phyloP scores from a whole-genome alignment of 2,329 filamentous ascomycete species.

The Lizonia empirigonia region DNA sequence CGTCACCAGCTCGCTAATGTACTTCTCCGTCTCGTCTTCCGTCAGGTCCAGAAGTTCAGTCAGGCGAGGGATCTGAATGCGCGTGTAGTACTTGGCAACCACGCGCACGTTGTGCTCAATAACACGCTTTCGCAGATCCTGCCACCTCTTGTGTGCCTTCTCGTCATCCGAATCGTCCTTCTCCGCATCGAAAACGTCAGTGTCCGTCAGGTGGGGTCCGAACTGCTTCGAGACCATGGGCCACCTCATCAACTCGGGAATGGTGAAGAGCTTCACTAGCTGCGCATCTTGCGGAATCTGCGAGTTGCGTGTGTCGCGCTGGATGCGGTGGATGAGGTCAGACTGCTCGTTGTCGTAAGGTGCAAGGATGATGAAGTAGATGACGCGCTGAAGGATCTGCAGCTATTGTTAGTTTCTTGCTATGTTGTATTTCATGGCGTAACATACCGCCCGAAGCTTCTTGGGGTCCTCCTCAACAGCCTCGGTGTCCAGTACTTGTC shows the following conservation, averaged over 20 bases:
- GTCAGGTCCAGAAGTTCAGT: slow-evolving; percentile 89
- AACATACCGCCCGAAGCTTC: slow-evolving; percentile 80
- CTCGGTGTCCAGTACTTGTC: slow-evolving; percentile 94
- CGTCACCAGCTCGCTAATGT: slow-evolving; percentile 95
- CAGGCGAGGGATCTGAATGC: slow-evolving; percentile 88
- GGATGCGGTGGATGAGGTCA: slow-evolving; percentile 91
- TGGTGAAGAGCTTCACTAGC: slow-evolving; percentile 91
- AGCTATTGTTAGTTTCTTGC: slow-evolving; percentile 6
- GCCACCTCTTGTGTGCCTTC: slow-evolving; percentile 85
- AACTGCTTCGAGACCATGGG: slow-evolving; percentile 89
- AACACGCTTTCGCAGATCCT: slow-evolving; percentile 94
- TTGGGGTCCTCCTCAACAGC: slow-evolving; percentile 88
- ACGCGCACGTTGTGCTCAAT: slow-evolving; percentile 99
- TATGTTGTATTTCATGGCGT: slow-evolving; percentile 16
- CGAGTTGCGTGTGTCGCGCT: slow-evolving; percentile 80
- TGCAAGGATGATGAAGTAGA: slow-evolving; percentile 96
- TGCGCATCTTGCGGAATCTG: slow-evolving; percentile 80
- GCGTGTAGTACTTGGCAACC: slow-evolving; percentile 97
- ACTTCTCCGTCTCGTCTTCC: slow-evolving; percentile 97
- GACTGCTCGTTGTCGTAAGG: slow-evolving; percentile 99
- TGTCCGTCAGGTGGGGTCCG: slow-evolving; percentile 82
- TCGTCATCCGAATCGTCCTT: slow-evolving; percentile 70
- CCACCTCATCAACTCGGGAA: slow-evolving; percentile 98
- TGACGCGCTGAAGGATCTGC: slow-evolving; percentile 88
- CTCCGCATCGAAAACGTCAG: slow-evolving; percentile 83